Base-by-base conservation (phyloP, 2,329 filamentous ascomycete species). In the Reticulascus tulasneorum region DNA sequence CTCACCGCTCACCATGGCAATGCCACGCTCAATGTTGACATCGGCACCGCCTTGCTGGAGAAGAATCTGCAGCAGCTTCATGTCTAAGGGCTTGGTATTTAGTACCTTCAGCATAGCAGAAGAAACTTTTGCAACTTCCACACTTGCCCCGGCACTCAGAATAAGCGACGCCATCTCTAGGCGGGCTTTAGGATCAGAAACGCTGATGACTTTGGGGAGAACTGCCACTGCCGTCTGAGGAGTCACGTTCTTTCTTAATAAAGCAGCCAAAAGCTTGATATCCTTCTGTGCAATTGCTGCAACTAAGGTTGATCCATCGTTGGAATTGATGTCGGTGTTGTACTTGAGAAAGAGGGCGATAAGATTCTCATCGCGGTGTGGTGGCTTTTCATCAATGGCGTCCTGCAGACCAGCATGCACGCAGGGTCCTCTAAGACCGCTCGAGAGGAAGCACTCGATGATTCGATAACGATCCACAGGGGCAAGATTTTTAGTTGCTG, bases 271-370 rank as follows among this genome's bases (percentile, higher is more conserved):
- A 0, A 79, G 54, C 1, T 51, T 52, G 2, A 70, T 36, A 31
- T 79, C 73, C 20, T 61, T 65, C 36, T 72, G 68, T 2, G 53
- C 44, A 13, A 79, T 68, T 1, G 75, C 66, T 0, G 67, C 59
- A 1, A 64, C 53, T 11, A 79, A 58, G 3, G 64, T 66, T n/a
- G 65, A 58, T 0, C 73, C 72, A 18, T 70, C 65, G 26, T 71
- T 69, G 35, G 70, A 73, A 44, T 76, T 77, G 23, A 75, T 63
- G 30, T 78, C 73, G 5, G 71, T 71, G 11, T 71, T 67, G 40
- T 75, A 60, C 3, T 64, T 60, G 6, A 80, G 56, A 4, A 79
- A 55, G 5, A 79, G 59, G 7, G 64, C 61, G 35, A 80, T 72
- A 9, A 80, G 54, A 2, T 63, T 60, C 26, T 70, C 64, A 24